Evolutionary conservation across 495 filamentous ascomycete genomes (phyloP).

Genomic region (Neurospora sp.): DNA sequence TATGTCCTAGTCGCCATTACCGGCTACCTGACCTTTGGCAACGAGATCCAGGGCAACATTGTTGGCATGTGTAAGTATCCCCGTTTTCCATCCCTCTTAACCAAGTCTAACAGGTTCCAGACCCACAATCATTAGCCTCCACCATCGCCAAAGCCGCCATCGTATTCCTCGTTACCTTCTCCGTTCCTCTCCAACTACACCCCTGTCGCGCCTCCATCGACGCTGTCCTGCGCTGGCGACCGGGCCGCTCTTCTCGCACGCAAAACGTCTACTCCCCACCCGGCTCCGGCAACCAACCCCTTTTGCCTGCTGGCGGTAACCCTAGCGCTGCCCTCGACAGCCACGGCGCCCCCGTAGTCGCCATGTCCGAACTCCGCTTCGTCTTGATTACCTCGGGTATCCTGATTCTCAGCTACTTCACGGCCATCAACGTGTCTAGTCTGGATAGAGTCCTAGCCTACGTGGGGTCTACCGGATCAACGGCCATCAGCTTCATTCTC

Average conservation of each 20-base stretch:
- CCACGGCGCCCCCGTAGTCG: constrained; percentile 29
- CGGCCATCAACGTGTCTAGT: constrained; percentile 82
- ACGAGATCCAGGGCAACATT: constrained; percentile 80
- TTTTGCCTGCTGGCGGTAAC: constrained; percentile 24
- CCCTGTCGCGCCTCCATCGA: constrained; percentile 90
- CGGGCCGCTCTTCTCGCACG: constrained; percentile 76
- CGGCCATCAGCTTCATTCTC: constrained; percentile 90
- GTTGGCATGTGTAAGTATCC: constrained; percentile 68
- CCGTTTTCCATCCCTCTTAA: background rate
- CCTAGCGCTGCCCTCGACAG: constrained; percentile 17
- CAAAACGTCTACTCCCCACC: constrained; percentile 20
- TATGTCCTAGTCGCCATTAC: constrained; percentile 91
- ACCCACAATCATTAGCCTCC: constrained; percentile 67
- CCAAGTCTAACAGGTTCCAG: constrained; percentile 21
- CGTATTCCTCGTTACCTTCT: constrained; percentile 94
- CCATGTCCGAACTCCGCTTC: constrained; percentile 81
- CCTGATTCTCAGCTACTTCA: constrained; percentile 71
- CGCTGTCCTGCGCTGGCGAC: constrained; percentile 87
- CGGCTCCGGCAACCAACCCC: constrained; percentile 31
- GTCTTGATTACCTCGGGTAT: constrained; percentile 81
- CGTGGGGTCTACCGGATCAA: constrained; percentile 88
- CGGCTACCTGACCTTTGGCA: constrained; percentile 89
- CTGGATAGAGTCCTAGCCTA: constrained; percentile 88
- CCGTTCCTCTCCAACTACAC: constrained; percentile 89
- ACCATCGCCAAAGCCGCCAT: constrained; percentile 93